phyloP scores from a whole-genome alignment of 1,284 basidiomycete species.

The Acaromyces ingoldii region DNA sequence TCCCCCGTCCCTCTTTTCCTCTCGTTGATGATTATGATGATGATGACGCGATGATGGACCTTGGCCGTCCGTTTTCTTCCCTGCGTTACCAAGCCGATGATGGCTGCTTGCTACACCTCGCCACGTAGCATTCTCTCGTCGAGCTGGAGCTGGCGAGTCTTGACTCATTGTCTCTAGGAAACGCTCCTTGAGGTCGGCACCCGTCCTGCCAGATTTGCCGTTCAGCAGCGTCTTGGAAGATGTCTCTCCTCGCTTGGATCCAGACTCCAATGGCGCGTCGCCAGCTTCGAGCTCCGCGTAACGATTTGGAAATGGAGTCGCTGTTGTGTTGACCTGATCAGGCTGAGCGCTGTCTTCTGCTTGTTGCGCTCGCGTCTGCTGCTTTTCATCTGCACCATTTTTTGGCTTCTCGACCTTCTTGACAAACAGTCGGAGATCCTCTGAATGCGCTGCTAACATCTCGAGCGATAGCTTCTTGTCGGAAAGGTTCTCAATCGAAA shows the following conservation, averaged over 20 bases:
- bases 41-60: too few relatives aligned
- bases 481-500: slow-evolving; percentile 55
- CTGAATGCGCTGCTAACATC: slow-evolving; percentile 55
- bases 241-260: too few relatives aligned
- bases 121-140: slow-evolving; percentile 43
- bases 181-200: slow-evolving; percentile 52
- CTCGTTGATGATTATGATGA: too few relatives aligned
- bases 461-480: slow-evolving; percentile 52
- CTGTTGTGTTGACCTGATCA: neutral
- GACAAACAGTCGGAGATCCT: slow-evolving; percentile 56
- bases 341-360: neutral
- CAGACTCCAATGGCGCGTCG: neutral
- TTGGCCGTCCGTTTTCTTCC: slow-evolving; percentile 1
- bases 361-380: too few relatives aligned
- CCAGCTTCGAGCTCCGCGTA: neutral
- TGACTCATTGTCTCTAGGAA: slow-evolving; percentile 56
- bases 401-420: slow-evolving; percentile 16
- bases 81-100: slow-evolving; percentile 10
- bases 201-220: slow-evolving; percentile 9
- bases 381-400: neutral
- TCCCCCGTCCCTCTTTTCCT: neutral
- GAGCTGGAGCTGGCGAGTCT: slow-evolving; percentile 41
- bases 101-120: slow-evolving; percentile 39
- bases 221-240: slow-evolving; percentile 3
- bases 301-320: neutral